Evolutionary conservation across 345 rosid genomes (phyloP).

Genomic region (Luvunga scandens): DNA sequence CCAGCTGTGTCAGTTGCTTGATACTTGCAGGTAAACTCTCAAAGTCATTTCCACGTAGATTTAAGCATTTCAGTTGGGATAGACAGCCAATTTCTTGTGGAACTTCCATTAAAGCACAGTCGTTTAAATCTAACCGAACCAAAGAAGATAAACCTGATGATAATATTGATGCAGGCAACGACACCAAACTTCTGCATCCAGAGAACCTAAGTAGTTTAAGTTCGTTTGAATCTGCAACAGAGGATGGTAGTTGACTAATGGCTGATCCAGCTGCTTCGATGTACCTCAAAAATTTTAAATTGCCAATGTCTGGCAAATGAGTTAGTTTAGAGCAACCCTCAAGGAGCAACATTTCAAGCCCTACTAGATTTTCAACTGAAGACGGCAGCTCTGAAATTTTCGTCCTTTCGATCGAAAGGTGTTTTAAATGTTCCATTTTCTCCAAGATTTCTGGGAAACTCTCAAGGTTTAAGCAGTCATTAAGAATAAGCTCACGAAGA

Average conservation of each 20-base stretch:
- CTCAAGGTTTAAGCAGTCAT: neutral
- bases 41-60: neutral
- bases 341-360: fast-evolving
- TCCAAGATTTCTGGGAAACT: neutral
- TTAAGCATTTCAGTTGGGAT: neutral
- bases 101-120: neutral
- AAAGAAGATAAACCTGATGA: neutral
- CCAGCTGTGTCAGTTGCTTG: neutral
- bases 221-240: neutral
- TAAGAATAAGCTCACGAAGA: neutral
- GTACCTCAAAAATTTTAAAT: neutral
- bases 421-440: neutral
- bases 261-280: neutral
- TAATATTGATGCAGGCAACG: neutral
- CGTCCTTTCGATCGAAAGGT: neutral
- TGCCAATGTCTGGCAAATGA: neutral
- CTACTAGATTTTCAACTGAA: neutral
- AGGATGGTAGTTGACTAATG: no score
- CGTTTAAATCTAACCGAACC: neutral
- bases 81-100: neutral
- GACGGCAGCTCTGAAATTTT: neutral
- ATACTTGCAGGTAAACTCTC: neutral
- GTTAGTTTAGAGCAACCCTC: neutral
- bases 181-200: neutral
- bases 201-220: neutral